Percentiles rank a stretch among this genome's conserved stretches.
phyloP scores from a whole-genome alignment of 345 rosid genomes.

The Pseudoturritis turrita region DNA sequence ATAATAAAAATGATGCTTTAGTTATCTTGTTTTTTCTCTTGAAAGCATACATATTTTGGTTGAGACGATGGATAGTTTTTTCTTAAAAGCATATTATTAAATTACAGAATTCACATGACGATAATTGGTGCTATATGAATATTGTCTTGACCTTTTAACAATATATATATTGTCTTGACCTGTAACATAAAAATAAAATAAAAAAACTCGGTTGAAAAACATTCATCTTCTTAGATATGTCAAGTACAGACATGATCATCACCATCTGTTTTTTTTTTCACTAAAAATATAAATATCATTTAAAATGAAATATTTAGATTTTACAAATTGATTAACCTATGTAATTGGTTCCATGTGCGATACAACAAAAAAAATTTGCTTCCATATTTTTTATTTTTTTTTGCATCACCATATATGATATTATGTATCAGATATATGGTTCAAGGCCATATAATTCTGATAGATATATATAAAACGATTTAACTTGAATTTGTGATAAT shows the following conservation, averaged over 20 bases:
- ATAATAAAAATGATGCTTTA: background rate
- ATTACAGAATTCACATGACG: background rate
- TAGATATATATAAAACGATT: no score
- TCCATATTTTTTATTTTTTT: no score
- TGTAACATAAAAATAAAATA: background rate
- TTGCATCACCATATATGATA: no score
- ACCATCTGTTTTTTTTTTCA: no score
- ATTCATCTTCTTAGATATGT: background rate
- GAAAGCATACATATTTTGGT: background rate
- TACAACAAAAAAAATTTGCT: no score
- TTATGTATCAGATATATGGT: background rate
- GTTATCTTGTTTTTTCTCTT: background rate
- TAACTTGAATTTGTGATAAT: no score
- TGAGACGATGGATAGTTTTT: background rate
- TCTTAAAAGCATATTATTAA: background rate
- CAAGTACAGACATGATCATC: background rate
- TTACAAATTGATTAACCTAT: no score
- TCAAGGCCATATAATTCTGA: background rate
- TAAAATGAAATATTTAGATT: no score
- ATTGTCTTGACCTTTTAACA: background rate
- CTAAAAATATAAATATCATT: no score
- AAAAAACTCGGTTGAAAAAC: background rate
- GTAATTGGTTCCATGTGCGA: no score
- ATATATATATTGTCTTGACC: no score
- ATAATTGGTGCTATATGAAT: background rate